phyloP scores from a whole-genome alignment of 164 flowering plant genomes.

The Pachysandra terminalis region DNA sequence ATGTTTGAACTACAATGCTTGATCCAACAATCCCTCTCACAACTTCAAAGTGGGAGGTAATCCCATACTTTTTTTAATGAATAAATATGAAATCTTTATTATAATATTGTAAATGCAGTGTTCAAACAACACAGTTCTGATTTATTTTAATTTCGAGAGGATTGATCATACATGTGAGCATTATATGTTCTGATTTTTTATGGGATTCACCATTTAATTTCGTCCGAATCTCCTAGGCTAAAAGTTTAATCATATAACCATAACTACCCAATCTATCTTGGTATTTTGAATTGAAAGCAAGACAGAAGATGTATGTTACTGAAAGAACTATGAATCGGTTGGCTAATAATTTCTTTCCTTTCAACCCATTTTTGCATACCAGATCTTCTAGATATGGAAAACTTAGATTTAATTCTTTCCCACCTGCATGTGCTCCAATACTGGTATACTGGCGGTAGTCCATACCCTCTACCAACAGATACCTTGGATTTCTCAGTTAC shows the following conservation, averaged over 20 bases:
- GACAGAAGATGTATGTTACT: background rate
- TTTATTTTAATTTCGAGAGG: no score
- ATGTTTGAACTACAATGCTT: conserved; percentile 97
- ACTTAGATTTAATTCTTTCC: no score
- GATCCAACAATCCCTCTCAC: conserved; percentile 73
- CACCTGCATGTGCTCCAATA: no score
- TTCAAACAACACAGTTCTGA: background rate
- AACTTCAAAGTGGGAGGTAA: conserved; percentile 69
- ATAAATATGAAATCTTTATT: background rate
- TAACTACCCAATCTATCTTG: background rate
- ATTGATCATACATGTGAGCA: no score
- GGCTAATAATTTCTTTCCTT: background rate
- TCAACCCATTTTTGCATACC: background rate
- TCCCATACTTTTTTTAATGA: background rate
- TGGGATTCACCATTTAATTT: background rate
- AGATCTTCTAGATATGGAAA: background rate
- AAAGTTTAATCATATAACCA: no score
- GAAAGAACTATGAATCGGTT: background rate
- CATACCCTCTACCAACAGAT: background rate
- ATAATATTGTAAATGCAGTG: background rate
- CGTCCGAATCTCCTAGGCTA: background rate
- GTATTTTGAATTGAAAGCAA: background rate
- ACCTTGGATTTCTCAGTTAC: background rate
- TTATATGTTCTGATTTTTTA: no score
- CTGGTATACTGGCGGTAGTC: no score